Conservation (phyloP, 2,329 filamentous ascomycete species). For the Daldinia sp. region DNA sequence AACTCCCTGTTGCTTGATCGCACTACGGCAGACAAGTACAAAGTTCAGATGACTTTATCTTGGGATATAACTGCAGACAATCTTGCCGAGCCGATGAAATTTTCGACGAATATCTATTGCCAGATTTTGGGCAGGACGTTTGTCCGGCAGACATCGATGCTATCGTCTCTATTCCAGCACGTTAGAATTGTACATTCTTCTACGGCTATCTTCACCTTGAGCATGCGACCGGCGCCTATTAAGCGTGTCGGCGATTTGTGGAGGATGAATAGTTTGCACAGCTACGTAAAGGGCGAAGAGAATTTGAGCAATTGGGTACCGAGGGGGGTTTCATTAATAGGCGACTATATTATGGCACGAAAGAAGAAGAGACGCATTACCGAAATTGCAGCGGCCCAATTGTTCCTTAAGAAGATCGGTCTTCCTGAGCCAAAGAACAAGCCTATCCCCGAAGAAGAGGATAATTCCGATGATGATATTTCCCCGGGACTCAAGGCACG, state of each 20-base stretch:
- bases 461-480: slow-evolving; percentile 49
- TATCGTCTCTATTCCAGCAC: slow-evolving; percentile 85
- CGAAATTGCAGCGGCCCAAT: slow-evolving; percentile 80
- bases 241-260: slow-evolving; percentile 93
- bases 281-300: slow-evolving; percentile 97
- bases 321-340: slow-evolving; percentile 87
- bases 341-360: slow-evolving; percentile 80
- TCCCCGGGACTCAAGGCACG: slow-evolving; percentile 48
- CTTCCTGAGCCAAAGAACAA: slow-evolving; percentile 53
- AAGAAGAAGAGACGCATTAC: slow-evolving; percentile 77
- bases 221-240: slow-evolving; percentile 85
- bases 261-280: slow-evolving; percentile 93
- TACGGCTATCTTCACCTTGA: slow-evolving; percentile 84
- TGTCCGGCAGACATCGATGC: slow-evolving; percentile 85
- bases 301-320: slow-evolving; percentile 84
- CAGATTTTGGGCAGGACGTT: slow-evolving; percentile 87
- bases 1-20: slow-evolving; percentile 92
- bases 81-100: slow-evolving; percentile 87
- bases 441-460: slow-evolving; percentile 47
- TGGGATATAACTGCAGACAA: slow-evolving; percentile 89
- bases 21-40: slow-evolving; percentile 89
- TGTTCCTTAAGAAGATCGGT: slow-evolving; percentile 68
- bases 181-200: slow-evolving; percentile 87
- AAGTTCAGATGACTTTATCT: slow-evolving; percentile 83
- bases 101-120: slow-evolving; percentile 79